These are phyloP conservation scores for Urostyla sp. DNA, from an alignment of 73 alveolate species.

Conservation along the genomic window DNA sequence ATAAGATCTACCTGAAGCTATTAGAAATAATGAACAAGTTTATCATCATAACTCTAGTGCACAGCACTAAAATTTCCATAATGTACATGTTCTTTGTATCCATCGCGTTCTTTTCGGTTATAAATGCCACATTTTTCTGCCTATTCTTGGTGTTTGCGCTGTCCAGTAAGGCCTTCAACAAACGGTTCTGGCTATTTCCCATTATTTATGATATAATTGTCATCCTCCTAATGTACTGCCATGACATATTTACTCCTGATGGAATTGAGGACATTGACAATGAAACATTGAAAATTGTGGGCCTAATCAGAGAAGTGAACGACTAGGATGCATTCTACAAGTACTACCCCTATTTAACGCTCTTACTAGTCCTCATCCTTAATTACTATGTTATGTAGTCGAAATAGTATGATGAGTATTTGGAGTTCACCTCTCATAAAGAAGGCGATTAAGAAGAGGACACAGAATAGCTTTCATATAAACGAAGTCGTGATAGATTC, in stretches of 20 bases:
- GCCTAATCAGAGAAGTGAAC: not conserved
- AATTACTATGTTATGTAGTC: not conserved
- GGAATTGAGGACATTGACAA: not conserved
- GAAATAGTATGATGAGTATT: conserved; percentile 23
- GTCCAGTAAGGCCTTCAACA: not conserved
- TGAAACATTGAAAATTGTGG: not conserved
- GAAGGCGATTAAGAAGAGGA: conserved; percentile 3
- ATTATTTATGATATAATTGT: not conserved
- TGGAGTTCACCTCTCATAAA: not conserved
- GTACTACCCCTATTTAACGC: conserved; percentile 4
- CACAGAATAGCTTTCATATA: not conserved
- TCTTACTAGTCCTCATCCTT: not conserved
- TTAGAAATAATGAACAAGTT: not conserved
- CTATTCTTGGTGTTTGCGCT: conserved; percentile 18
- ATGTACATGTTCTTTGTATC: conserved; percentile 8
- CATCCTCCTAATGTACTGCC: not conserved
- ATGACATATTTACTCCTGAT: conserved; percentile 14
- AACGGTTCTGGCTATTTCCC: conserved; percentile 13
- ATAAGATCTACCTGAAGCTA: not conserved
- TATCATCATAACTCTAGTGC: not conserved
- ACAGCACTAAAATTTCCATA: conserved; percentile 22
- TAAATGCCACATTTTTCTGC: not conserved
- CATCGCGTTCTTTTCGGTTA: too few species aligned
- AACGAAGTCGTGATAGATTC: not conserved
- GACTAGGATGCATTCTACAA: not conserved